A percentile compares a stretch with the other conserved stretches of the same genome.
These are phyloP conservation scores for Musa schizocarpa DNA, from an alignment of 176 grass and related monocot species.

Conservation along the genomic window DNA sequence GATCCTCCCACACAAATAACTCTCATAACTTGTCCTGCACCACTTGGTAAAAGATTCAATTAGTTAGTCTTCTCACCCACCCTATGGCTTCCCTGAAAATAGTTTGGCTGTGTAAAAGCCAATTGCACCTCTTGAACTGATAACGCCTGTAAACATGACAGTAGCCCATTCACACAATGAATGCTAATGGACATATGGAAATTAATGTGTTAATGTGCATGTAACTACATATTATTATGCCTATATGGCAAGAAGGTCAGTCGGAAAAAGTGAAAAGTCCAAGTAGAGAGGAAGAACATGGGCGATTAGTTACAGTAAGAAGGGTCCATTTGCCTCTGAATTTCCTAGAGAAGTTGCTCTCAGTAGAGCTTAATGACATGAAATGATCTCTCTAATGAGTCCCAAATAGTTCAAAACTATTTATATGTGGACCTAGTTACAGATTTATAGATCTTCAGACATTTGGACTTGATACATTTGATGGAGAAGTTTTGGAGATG, in stretches of 20 bases:
- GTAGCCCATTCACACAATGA: not conserved
- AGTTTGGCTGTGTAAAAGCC: not conserved
- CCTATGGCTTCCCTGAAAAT: not conserved
- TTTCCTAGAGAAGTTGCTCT: no score
- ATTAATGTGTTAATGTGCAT: no score
- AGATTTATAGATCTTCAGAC: not conserved
- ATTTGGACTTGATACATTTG: not conserved
- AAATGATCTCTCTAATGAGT: no score
- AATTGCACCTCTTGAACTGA: not conserved
- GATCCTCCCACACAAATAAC: constrained; percentile 20
- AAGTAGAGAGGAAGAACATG: no score
- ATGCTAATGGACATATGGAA: not conserved
- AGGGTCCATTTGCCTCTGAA: no score
- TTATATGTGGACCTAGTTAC: not conserved
- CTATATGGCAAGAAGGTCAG: no score
- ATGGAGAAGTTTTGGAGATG: not conserved
- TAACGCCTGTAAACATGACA: not conserved
- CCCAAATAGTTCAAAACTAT: not conserved
- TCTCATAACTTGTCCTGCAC: constrained; percentile 2
- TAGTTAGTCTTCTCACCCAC: not conserved
- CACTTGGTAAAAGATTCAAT: not conserved
- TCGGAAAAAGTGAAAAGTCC: no score
- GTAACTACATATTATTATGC: no score
- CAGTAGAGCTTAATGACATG: no score
- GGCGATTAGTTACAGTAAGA: no score